These are phyloP conservation scores for Leishmania aethiopica DNA, from an alignment of 208 protist species.

Conservation along the genomic window DNA sequence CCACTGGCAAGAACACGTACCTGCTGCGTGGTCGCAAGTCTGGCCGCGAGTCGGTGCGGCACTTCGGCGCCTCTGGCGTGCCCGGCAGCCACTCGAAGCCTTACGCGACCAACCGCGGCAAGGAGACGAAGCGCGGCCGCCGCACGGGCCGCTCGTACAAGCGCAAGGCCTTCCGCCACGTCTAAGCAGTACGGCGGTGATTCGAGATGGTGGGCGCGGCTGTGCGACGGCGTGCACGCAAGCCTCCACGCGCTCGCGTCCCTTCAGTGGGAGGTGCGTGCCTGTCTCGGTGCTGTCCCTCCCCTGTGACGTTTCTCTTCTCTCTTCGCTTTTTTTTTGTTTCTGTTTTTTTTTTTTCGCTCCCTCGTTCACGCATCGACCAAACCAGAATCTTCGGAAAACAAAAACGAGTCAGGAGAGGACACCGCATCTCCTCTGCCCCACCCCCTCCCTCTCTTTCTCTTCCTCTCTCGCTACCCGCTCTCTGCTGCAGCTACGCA, in stretches of 20 bases:
- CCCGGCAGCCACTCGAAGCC: constrained; percentile 93
- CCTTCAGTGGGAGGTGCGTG: not conserved
- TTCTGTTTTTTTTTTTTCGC: constrained; percentile 20
- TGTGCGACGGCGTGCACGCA: not conserved
- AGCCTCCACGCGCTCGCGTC: not conserved
- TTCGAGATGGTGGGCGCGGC: constrained; percentile 25
- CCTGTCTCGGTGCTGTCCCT: not conserved
- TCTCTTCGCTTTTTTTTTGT: not conserved
- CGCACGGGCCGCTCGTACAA: constrained; percentile 85
- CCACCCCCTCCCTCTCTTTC: not conserved
- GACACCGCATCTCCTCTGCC: not conserved
- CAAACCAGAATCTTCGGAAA: not conserved
- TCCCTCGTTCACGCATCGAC: constrained; percentile 9
- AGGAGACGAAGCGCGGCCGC: constrained; percentile 96
- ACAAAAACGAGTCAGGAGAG: not conserved
- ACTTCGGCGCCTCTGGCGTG: constrained; percentile 98
- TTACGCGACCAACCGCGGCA: constrained; percentile 74
- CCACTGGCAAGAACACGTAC: constrained; percentile 97
- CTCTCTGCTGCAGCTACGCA: not conserved
- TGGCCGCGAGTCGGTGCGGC: constrained; percentile 96
- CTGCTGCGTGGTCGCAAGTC: constrained; percentile 97
- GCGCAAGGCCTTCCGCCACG: constrained; percentile 83
- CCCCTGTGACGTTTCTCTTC: not conserved
- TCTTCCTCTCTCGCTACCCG: not conserved
- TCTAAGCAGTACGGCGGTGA: constrained; percentile 36